Evolutionary conservation across 1,284 basidiomycete species (phyloP).

Genomic region (Pterula multifida): DNA sequence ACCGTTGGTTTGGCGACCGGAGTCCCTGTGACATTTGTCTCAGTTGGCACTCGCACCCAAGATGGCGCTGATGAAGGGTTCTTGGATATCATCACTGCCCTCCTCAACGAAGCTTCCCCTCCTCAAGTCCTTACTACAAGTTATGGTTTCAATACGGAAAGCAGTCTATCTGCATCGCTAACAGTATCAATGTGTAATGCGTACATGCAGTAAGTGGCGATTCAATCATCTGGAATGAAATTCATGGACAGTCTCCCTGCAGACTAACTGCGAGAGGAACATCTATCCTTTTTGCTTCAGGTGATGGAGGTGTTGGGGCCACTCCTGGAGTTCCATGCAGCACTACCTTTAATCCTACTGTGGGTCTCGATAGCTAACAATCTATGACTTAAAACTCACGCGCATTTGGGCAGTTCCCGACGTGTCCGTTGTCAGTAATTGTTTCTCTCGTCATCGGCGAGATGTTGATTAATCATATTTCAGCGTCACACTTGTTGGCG

Average conservation of each 20-base stretch:
- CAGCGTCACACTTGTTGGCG: not conserved
- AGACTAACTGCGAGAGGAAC: constrained; percentile 14
- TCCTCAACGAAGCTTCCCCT: not conserved
- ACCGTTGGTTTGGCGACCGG: constrained; percentile 30
- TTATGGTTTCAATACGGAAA: not conserved
- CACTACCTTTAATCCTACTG: constrained; percentile 7
- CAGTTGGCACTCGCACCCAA: constrained; percentile 21
- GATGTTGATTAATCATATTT: no score
- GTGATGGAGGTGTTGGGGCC: constrained; percentile 18
- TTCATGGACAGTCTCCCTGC: constrained; percentile 10
- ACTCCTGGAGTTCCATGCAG: constrained; percentile 8
- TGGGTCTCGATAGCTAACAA: not conserved
- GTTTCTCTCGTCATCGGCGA: not conserved
- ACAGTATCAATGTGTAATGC: not conserved
- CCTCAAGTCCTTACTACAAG: not conserved
- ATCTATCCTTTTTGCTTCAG: constrained; percentile 17
- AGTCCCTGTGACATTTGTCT: constrained; percentile 33
- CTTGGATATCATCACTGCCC: not conserved
- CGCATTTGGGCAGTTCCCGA: not conserved
- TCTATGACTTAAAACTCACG: not conserved
- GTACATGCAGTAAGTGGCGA: not conserved
- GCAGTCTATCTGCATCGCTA: not conserved
- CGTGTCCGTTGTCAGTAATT: not conserved
- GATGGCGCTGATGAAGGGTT: not conserved
- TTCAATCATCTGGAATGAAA: not conserved